These are phyloP conservation scores for Botrytis hyacinthi DNA, from an alignment of 2,329 filamentous ascomycete species.

Conservation along the genomic window DNA sequence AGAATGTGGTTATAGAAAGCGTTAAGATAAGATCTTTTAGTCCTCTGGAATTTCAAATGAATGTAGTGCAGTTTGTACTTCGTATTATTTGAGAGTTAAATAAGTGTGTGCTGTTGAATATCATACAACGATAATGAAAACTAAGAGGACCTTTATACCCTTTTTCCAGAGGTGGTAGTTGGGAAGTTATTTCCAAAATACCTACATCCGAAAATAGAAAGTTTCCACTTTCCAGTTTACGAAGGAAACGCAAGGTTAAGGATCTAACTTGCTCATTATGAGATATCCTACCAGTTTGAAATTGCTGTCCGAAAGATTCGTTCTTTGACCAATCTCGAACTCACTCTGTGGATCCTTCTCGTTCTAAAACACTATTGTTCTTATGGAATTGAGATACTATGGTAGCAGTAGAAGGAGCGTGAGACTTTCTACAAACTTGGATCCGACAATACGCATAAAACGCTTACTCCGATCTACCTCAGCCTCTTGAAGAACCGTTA, in stretches of 20 bases:
- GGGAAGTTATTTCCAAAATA: neutral
- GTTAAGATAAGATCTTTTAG: neutral
- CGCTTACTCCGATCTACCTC: neutral
- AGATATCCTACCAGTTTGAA: neutral
- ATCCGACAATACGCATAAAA: neutral
- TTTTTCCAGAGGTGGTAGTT: rapidly evolving
- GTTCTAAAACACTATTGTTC: neutral
- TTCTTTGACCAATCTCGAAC: neutral
- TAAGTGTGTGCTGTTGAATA: neutral
- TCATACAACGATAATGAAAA: neutral
- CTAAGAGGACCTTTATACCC: neutral
- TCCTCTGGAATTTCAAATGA: neutral
- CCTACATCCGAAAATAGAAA: neutral
- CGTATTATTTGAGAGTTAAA: neutral
- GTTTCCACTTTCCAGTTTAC: neutral
- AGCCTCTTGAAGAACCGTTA: neutral
- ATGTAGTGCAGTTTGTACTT: neutral
- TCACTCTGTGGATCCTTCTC: neutral
- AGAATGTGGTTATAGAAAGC: neutral
- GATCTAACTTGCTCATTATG: neutral
- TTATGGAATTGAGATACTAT: neutral
- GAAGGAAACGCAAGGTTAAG: neutral
- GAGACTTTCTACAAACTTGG: neutral
- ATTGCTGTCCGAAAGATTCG: neutral
- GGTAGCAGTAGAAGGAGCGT: neutral